phyloP scores from a whole-genome alignment of 2,329 filamentous ascomycete genomes.

The Colletotrichum higginsianum region DNA sequence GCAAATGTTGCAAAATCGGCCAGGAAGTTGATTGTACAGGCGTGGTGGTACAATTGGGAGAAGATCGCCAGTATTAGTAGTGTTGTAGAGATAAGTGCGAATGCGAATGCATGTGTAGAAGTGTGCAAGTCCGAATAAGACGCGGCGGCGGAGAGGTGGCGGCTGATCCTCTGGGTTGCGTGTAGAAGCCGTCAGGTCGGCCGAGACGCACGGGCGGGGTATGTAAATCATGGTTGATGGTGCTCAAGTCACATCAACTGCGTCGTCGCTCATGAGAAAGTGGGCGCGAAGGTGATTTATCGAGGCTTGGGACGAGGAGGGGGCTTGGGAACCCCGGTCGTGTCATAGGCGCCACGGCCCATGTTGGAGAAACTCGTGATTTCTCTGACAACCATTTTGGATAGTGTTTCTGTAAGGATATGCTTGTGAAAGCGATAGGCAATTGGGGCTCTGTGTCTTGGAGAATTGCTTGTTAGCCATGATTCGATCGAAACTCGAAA shows the following conservation, averaged over 20 bases:
- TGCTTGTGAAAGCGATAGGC: slow-evolving; percentile 12
- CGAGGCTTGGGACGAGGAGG: slow-evolving; percentile 58
- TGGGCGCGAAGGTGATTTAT: slow-evolving; percentile 46
- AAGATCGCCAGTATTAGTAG: slow-evolving; percentile 38
- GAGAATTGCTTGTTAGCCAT: slow-evolving; percentile 39
- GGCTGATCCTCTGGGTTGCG: slow-evolving; percentile 41
- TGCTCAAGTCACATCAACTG: slow-evolving; percentile 27
- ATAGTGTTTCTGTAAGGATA: not conserved
- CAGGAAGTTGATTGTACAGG: slow-evolving; percentile 37
- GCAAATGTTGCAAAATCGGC: slow-evolving; percentile 40
- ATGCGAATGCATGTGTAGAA: not conserved
- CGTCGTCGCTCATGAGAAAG: slow-evolving; percentile 8
- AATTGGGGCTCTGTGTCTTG: slow-evolving; percentile 13
- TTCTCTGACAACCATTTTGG: slow-evolving; percentile 55
- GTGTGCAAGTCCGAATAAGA: slow-evolving; percentile 38
- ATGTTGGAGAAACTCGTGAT: slow-evolving; percentile 58
- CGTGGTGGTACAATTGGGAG: slow-evolving; percentile 36
- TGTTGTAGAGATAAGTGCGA: slow-evolving; percentile 27
- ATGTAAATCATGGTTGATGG: slow-evolving; percentile 8
- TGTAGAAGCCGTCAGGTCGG: slow-evolving; percentile 42
- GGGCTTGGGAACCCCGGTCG: slow-evolving; percentile 65
- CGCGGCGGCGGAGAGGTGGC: slow-evolving; percentile 22
- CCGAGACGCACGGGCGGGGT: slow-evolving; percentile 29
- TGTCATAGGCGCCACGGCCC: slow-evolving; percentile 68
- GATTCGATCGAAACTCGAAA: slow-evolving; percentile 28